Percentiles rank a stretch among this genome's conserved stretches.
phyloP scores from a whole-genome alignment of 495 filamentous ascomycete species.

The Lasiosphaeria hispida region DNA sequence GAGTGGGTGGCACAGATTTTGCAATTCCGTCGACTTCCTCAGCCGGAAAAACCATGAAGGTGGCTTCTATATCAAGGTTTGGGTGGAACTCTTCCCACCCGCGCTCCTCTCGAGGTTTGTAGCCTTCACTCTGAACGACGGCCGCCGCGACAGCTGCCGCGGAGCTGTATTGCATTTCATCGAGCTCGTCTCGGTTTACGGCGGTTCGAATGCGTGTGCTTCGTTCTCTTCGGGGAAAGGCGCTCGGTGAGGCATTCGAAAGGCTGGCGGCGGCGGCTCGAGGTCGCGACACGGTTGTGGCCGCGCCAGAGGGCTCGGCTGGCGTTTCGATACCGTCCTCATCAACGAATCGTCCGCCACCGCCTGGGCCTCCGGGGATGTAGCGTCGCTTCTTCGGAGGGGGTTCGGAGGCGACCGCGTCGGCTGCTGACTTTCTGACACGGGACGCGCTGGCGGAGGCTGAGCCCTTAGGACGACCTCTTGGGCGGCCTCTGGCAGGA shows the following conservation, averaged over 20 bases:
- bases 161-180: slow-evolving; percentile 64
- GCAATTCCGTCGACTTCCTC: slow-evolving; percentile 76
- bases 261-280: slow-evolving; percentile 32
- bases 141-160: slow-evolving; percentile 83
- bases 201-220: slow-evolving; percentile 53
- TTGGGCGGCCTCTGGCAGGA: slow-evolving; percentile 38
- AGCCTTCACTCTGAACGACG: slow-evolving; percentile 84
- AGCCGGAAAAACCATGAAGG: slow-evolving; percentile 72
- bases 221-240: slow-evolving; percentile 49
- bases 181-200: slow-evolving; percentile 42
- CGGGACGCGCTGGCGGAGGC: slow-evolving; percentile 40
- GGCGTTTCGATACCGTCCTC: slow-evolving; percentile 55
- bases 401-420: slow-evolving; percentile 50
- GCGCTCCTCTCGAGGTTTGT: slow-evolving; percentile 94
- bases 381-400: slow-evolving; percentile 56
- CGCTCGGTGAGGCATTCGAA: slow-evolving; percentile 39
- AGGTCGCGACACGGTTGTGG: slow-evolving; percentile 35
- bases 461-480: slow-evolving; percentile 42
- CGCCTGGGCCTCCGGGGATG: slow-evolving; percentile 76
- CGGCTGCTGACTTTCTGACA: slow-evolving; percentile 35
- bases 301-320: slow-evolving; percentile 23
- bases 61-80: slow-evolving; percentile 81
- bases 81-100: slow-evolving; percentile 97
- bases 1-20: slow-evolving; percentile 44
- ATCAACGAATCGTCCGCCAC: slow-evolving; percentile 73